These are phyloP conservation scores for Monosporascus sp. DNA, from an alignment of 2,329 filamentous ascomycete species.

Conservation along the genomic window DNA sequence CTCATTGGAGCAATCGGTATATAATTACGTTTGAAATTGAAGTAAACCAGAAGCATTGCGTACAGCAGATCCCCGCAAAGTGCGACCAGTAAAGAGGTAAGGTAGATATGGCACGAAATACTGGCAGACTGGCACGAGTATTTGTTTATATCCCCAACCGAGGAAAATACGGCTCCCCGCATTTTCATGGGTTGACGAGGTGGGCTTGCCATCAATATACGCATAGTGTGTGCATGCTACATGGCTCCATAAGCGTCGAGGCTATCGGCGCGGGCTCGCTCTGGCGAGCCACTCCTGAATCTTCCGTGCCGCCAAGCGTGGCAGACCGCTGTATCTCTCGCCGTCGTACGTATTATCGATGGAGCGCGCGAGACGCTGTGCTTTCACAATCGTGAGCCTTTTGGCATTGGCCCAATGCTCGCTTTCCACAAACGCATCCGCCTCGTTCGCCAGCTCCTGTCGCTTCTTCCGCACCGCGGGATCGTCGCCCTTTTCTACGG, in stretches of 20 bases:
- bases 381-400: constrained; percentile 14
- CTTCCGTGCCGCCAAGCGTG: constrained; percentile 11
- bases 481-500: constrained; percentile 21
- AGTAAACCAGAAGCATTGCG: too few relatives aligned
- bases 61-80: too few relatives aligned
- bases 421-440: constrained; percentile 11
- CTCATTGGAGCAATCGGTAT: too few relatives aligned
- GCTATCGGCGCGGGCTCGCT: constrained; percentile 1
- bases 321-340: constrained; percentile 18
- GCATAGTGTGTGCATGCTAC: background rate
- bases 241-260: background rate
- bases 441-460: constrained; percentile 13
- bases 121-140: too few relatives aligned
- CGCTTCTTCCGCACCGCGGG: constrained; percentile 12
- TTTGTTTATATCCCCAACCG: too few relatives aligned
- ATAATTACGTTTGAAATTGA: too few relatives aligned
- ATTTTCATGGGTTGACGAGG: too few relatives aligned
- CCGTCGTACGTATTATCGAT: constrained; percentile 23
- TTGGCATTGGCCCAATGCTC: constrained; percentile 8
- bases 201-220: too few relatives aligned
- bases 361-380: constrained; percentile 15
- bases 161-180: too few relatives aligned
- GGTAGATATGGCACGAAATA: too few relatives aligned
- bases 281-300: constrained; percentile 25
- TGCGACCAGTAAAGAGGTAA: too few relatives aligned